Conservation (phyloP, 2,329 filamentous ascomycete species). For the Cytospora mali region DNA sequence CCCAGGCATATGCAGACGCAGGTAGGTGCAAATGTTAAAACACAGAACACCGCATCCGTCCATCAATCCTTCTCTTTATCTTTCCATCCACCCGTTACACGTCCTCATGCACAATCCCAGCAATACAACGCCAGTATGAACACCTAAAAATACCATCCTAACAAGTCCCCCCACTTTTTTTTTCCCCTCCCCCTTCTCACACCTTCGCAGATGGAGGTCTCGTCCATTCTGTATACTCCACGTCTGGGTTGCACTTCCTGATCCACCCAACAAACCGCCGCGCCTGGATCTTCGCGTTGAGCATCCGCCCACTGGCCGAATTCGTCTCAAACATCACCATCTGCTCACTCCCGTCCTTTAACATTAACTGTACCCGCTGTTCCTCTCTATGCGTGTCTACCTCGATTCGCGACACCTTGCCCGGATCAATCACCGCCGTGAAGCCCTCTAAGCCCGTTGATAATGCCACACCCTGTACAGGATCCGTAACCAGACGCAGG, state of each 20-base stretch:
- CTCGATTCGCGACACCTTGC: conserved; percentile 20
- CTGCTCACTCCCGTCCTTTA: conserved; percentile 21
- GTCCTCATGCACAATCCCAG: too few relatives aligned
- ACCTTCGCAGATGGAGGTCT: too few relatives aligned
- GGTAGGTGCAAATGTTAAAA: too few relatives aligned
- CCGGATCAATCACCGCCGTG: conserved; percentile 18
- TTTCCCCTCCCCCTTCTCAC: background rate
- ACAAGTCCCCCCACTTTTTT: too few relatives aligned
- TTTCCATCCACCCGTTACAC: too few relatives aligned
- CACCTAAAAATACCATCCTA: background rate
- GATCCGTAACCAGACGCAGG: conserved; percentile 21
- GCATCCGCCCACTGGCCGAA: conserved; percentile 6
- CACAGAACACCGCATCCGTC: too few relatives aligned
- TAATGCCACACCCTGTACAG: conserved; percentile 18
- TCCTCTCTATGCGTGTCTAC: conserved; percentile 4
- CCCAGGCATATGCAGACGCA: too few relatives aligned
- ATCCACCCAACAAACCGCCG: conserved; percentile 23
- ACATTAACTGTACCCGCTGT: conserved; percentile 18
- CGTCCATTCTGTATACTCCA: conserved; percentile 6
- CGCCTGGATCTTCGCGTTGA: conserved; percentile 21
- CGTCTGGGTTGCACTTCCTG: conserved; percentile 16
- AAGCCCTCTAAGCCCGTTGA: conserved; percentile 2
- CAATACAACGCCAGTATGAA: background rate
- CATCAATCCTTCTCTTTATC: too few relatives aligned
- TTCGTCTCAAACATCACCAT: conserved; percentile 24